Base-by-base conservation (phyloP, 108 stramenopile species). In the Cyclotella kingstonii region DNA sequence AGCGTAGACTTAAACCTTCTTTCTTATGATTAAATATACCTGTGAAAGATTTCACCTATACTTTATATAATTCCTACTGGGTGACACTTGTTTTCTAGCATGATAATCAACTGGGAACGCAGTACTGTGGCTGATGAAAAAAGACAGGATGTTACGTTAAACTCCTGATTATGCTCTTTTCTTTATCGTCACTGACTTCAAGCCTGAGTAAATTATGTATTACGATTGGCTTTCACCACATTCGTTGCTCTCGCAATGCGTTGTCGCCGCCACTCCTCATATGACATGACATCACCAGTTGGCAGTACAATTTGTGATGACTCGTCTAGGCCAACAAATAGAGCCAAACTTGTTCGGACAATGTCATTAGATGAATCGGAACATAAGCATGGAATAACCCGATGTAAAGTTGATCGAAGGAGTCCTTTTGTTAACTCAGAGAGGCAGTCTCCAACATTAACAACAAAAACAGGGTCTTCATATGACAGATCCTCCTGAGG, bases 391-490 rank as follows among this genome's bases (percentile, higher is more conserved):
- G 84, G 80, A 39, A 90, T 57, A n/a, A 90, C 89, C 19, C 84
- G 73, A 76, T 90, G 85, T 11, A 86, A 41, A 5, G 84, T 83
- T 5, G 85, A 90, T 2, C 82, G 78, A 17, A 88, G 36, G 28
- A 34, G 51, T 27, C 73, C 73, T 6, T 65, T 54, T 31, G 61
- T 81, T 38, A 90, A 45, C 17, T 86, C 89, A 1, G 85, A 83
- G 15, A 90, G 63, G 52, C 89, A 90, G 60, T 90, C 89, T 21
- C 84, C 89, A 41, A 86, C 80, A 60, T 90, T 90, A 15, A 90
- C 67, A 5, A 90, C 89, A 62, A 85, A 85, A 42, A 84, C 42
- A 8, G 85, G 89, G 66, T 90, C 89, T 7, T 75, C 45, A 11
- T 57, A 44, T 27, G 4, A 10, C 5, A 59, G 62, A n/a, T 78